These are phyloP conservation scores for Millerago galiae DNA, from an alignment of 805 yeast species.

Conservation along the genomic window DNA sequence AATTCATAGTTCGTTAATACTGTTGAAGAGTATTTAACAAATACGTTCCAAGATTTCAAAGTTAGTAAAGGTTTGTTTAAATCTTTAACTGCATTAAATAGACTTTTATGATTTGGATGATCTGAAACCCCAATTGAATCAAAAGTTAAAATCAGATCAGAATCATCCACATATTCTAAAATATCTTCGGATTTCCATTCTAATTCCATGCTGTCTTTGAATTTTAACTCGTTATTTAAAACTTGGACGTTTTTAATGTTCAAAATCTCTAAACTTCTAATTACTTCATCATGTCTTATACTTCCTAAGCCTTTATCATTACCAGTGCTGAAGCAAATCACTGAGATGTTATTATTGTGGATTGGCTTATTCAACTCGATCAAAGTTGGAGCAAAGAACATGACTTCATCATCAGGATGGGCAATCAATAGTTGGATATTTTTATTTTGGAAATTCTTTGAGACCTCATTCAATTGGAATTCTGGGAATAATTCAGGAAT, in stretches of 20 bases:
- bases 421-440: slow-evolving; percentile 59
- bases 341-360: slow-evolving; percentile 43
- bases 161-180: slow-evolving; percentile 29
- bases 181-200: slow-evolving; percentile 54
- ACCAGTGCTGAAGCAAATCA: slow-evolving; percentile 75
- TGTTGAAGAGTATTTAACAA: slow-evolving; percentile 44
- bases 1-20: slow-evolving; percentile 12
- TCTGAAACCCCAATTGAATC: slow-evolving; percentile 77
- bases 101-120: slow-evolving; percentile 80
- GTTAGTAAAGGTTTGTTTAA: slow-evolving; percentile 17
- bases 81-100: slow-evolving; percentile 38
- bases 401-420: slow-evolving; percentile 98
- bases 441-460: slow-evolving; percentile 3
- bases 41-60: slow-evolving; percentile 28
- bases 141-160: slow-evolving; percentile 58
- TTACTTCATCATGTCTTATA: slow-evolving; percentile 54
- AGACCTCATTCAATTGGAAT: slow-evolving; percentile 1
- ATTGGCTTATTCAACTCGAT: slow-evolving; percentile 42
- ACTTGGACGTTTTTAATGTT: slow-evolving; percentile 41
- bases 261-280: slow-evolving; percentile 44
- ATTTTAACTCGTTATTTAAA: slow-evolving; percentile 39
- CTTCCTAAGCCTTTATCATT: slow-evolving; percentile 69
- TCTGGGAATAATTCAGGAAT: neutral
- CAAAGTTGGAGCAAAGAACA: slow-evolving; percentile 88
- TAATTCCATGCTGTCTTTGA: slow-evolving; percentile 62